A percentile compares a stretch with the other conserved stretches of the same genome.
phyloP scores from a whole-genome alignment of 2,329 filamentous ascomycete genomes.

The Aspergillus udagawae region DNA sequence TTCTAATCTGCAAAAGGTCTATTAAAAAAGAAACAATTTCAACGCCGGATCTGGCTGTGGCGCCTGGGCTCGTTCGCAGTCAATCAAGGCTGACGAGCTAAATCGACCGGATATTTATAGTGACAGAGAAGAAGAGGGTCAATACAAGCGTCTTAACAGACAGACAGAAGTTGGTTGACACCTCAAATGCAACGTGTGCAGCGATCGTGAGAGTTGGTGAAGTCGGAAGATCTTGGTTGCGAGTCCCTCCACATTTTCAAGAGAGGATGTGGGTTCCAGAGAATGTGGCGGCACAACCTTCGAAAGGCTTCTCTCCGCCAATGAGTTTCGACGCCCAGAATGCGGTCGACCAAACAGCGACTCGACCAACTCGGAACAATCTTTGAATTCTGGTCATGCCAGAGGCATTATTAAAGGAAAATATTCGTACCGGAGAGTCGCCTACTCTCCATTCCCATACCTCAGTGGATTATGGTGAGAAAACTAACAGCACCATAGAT shows the following conservation, averaged over 20 bases:
- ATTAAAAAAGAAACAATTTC: constrained; percentile 14
- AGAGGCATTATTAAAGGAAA: too few relatives aligned
- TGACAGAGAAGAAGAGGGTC: constrained; percentile 12
- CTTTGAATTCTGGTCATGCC: neutral
- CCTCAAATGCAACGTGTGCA: neutral
- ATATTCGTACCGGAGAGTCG: too few relatives aligned
- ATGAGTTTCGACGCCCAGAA: constrained; percentile 13
- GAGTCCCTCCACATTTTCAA: constrained; percentile 28
- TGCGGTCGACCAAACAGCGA: constrained; percentile 4
- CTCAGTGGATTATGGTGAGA: too few relatives aligned
- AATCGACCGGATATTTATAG: neutral
- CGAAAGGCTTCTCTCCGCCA: constrained; percentile 10
- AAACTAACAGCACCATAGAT: neutral
- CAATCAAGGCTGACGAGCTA: constrained; percentile 1
- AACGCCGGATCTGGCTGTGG: constrained; percentile 10
- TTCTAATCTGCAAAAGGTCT: constrained; percentile 4
- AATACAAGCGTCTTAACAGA: constrained; percentile 1
- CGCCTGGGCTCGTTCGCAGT: constrained; percentile 3
- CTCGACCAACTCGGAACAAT: neutral
- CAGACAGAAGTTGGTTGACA: neutral
- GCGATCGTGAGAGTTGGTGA: neutral
- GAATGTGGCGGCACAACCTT: constrained; percentile 23
- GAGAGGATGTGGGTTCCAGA: constrained; percentile 19
- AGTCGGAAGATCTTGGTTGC: neutral
- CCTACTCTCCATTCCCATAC: too few relatives aligned